phyloP scores from a whole-genome alignment of 352 stramenopile genomes.

The Phytophthora capsici region DNA sequence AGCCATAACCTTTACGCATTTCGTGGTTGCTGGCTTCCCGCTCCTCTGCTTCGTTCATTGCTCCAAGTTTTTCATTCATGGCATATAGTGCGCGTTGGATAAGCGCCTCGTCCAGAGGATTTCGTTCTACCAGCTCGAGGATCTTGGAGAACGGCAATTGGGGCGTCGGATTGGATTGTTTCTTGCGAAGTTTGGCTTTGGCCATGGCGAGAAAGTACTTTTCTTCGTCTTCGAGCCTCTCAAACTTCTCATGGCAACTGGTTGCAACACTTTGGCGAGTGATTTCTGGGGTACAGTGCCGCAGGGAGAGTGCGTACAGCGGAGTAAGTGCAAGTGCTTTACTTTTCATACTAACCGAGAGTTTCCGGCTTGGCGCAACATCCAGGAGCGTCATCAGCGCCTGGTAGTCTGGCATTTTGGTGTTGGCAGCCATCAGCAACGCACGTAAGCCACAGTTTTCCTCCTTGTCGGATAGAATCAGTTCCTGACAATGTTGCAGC shows the following conservation, averaged over 20 bases:
- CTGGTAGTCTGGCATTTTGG: slow-evolving; percentile 29
- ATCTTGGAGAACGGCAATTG: slow-evolving; percentile 61
- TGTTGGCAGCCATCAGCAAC: slow-evolving; percentile 54
- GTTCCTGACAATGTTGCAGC: slow-evolving; percentile 41
- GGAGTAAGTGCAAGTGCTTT: slow-evolving; percentile 41
- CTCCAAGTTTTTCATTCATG: slow-evolving; percentile 62
- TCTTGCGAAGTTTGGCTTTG: slow-evolving; percentile 55
- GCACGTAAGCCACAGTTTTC: slow-evolving; percentile 50
- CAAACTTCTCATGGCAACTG: slow-evolving; percentile 50
- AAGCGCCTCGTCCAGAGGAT: slow-evolving; percentile 67
- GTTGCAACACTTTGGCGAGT: slow-evolving; percentile 29
- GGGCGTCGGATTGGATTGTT: slow-evolving; percentile 59
- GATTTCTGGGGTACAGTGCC: slow-evolving; percentile 36
- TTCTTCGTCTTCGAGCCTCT: slow-evolving; percentile 60
- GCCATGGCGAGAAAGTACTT: slow-evolving; percentile 64
- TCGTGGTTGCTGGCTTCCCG: slow-evolving; percentile 17
- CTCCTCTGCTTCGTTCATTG: slow-evolving; percentile 34
- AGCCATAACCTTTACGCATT: slow-evolving; percentile 18
- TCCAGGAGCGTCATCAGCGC: slow-evolving; percentile 52
- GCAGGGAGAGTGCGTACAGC: slow-evolving; percentile 56
- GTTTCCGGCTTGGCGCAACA: slow-evolving; percentile 34
- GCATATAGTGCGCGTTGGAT: slow-evolving; percentile 63
- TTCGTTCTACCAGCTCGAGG: slow-evolving; percentile 58
- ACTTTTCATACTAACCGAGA: slow-evolving; percentile 4
- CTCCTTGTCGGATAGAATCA: slow-evolving; percentile 32